phyloP scores from a whole-genome alignment of 1,139 yeast genomes.

The Lodderomyces orthopsilosis region DNA sequence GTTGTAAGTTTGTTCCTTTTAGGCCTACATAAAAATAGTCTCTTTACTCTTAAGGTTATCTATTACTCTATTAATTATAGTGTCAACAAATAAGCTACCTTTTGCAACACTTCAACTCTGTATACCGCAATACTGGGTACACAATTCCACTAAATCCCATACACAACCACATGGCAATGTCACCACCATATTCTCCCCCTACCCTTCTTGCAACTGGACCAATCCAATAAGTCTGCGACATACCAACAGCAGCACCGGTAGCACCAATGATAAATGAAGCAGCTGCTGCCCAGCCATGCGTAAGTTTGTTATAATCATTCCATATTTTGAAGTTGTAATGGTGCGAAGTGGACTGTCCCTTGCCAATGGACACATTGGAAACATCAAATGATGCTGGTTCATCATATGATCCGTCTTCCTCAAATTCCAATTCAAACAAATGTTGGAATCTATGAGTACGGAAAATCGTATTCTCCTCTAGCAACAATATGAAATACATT shows the following conservation, averaged over 20 bases:
- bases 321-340: constrained; percentile 66
- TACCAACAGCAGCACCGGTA: constrained; percentile 76
- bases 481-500: constrained; percentile 67
- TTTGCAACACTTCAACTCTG: constrained; percentile 58
- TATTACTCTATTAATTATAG: too few relatives aligned
- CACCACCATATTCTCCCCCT: constrained; percentile 61
- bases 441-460: constrained; percentile 51
- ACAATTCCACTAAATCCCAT: constrained; percentile 67
- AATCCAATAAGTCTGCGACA: constrained; percentile 75
- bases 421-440: constrained; percentile 54
- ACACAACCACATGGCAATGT: constrained; percentile 78
- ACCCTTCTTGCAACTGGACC: constrained; percentile 70
- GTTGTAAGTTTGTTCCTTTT: too few relatives aligned
- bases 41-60: not conserved
- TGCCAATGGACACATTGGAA: constrained; percentile 3
- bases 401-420: constrained; percentile 3
- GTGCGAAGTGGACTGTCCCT: constrained; percentile 18
- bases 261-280: constrained; percentile 60
- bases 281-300: constrained; percentile 65
- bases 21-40: not conserved
- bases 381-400: not conserved
- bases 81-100: constrained; percentile 22
- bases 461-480: constrained; percentile 76
- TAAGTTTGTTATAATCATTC: constrained; percentile 55
- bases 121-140: constrained; percentile 62